Conservation (phyloP, 345 rosid genomes). For the Litchi chinensis region DNA sequence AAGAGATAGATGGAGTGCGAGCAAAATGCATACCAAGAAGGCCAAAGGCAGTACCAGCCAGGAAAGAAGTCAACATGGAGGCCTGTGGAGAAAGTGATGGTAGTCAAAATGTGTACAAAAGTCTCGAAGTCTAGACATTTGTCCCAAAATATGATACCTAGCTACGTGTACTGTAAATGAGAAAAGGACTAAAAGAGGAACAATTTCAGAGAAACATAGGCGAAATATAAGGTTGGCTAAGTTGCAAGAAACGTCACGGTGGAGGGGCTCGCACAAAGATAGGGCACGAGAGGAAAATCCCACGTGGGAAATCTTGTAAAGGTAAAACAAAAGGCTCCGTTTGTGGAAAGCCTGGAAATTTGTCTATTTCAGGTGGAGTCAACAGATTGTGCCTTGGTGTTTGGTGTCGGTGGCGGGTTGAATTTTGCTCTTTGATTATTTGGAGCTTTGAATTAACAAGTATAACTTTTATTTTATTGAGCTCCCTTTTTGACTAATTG, state of each 20-base stretch:
- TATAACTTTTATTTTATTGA: neutral
- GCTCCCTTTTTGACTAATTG: constrained; percentile 10
- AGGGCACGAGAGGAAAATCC: neutral
- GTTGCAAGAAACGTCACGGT: constrained; percentile 13
- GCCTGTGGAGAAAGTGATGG: neutral
- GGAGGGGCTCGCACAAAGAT: constrained; percentile 1
- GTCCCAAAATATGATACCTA: neutral
- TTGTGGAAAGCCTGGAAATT: neutral
- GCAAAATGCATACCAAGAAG: constrained; percentile 36
- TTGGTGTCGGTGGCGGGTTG: constrained; percentile 3
- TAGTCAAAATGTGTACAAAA: constrained; percentile 8
- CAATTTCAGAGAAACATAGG: constrained; percentile 3
- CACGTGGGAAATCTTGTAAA: constrained; percentile 8
- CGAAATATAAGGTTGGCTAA: constrained; percentile 5
- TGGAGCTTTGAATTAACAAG: neutral
- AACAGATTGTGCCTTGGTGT: constrained; percentile 14
- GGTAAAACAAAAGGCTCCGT: no score
- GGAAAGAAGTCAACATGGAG: constrained; percentile 4
- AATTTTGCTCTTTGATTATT: constrained; percentile 1
- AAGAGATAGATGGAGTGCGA: constrained; percentile 27
- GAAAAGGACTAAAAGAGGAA: neutral
- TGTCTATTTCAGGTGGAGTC: constrained; percentile 14
- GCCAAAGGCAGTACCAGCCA: constrained; percentile 10
- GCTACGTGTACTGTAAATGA: constrained; percentile 5
- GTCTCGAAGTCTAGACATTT: neutral